These are phyloP conservation scores for Saprolegnia parasitica DNA, from an alignment of 352 stramenopile species.

Conservation along the genomic window DNA sequence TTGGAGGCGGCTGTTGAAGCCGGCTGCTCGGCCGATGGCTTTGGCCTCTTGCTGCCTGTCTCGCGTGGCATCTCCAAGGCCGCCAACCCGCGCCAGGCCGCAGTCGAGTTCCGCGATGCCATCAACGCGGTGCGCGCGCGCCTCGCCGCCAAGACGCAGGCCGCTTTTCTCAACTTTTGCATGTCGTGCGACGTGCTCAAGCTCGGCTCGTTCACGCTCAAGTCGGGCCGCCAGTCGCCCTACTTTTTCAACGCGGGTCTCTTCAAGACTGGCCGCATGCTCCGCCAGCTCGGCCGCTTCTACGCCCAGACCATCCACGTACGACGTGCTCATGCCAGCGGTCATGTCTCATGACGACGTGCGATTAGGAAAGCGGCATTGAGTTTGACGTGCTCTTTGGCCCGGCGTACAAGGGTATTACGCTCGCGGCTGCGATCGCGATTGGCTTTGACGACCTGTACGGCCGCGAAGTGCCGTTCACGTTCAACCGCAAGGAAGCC, in stretches of 20 bases:
- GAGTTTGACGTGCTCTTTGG: constrained; percentile 99
- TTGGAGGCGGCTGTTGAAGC: constrained; percentile 85
- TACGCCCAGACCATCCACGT: constrained; percentile 94
- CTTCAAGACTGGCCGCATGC: constrained; percentile 91
- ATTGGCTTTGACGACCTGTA: constrained; percentile 90
- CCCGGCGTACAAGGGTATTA: constrained; percentile 99
- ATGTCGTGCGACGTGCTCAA: constrained; percentile 94
- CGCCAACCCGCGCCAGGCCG: constrained; percentile 81
- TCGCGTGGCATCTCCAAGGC: constrained; percentile 95
- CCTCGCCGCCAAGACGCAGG: constrained; percentile 58
- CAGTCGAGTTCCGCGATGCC: constrained; percentile 85
- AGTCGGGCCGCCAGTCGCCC: constrained; percentile 95
- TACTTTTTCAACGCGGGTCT: constrained; percentile 99
- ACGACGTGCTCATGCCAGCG: constrained; percentile 23
- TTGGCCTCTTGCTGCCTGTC: constrained; percentile 94
- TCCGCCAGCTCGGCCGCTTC: constrained; percentile 90
- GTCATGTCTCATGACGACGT: constrained; percentile 13
- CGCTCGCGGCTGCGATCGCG: constrained; percentile 91
- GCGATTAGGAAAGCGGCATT: constrained; percentile 65
- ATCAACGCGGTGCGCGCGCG: constrained; percentile 89
- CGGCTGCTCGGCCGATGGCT: constrained; percentile 78
- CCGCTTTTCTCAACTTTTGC: constrained; percentile 96
- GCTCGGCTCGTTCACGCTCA: constrained; percentile 98
- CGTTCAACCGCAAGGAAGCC: constrained; percentile 99
- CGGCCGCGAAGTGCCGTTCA: constrained; percentile 91